Evolutionary conservation across 2,329 filamentous ascomycete species (phyloP).

Genomic region (Fonsecaea pedrosoi): DNA sequence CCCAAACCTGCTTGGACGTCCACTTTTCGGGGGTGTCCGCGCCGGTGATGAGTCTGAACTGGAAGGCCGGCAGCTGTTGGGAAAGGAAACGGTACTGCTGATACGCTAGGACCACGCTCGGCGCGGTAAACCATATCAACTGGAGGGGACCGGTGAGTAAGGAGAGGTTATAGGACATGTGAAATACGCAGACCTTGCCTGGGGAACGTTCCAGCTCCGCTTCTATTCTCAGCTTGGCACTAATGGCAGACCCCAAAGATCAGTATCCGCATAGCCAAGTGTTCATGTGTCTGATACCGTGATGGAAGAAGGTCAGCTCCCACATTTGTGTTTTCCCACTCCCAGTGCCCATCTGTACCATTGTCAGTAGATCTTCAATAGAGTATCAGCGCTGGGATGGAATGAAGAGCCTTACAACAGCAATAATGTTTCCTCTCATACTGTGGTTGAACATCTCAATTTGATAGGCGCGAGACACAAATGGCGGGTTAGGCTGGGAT

Average conservation of each 20-base stretch:
- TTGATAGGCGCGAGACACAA: constrained; percentile 67
- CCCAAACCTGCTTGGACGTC: constrained; percentile 72
- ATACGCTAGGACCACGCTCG: constrained; percentile 69
- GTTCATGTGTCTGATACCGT: background rate
- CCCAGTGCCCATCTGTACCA: constrained; percentile 76
- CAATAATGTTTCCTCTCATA: constrained; percentile 72
- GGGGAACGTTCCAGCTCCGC: constrained; percentile 64
- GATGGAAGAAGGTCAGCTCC: constrained; percentile 30
- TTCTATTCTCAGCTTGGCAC: constrained; percentile 71
- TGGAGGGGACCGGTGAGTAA: constrained; percentile 34
- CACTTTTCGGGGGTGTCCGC: constrained; percentile 74
- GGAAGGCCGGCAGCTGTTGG: constrained; percentile 63
- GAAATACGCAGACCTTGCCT: constrained; percentile 58
- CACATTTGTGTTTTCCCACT: constrained; percentile 81
- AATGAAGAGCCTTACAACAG: constrained; percentile 60
- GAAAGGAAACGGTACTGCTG: constrained; percentile 70
- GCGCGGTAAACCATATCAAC: constrained; percentile 74
- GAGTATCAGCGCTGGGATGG: constrained; percentile 2
- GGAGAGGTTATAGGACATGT: constrained; percentile 5
- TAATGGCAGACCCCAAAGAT: constrained; percentile 43
- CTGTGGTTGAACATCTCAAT: constrained; percentile 77
- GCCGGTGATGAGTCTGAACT: constrained; percentile 70
- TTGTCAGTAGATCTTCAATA: constrained; percentile 35
- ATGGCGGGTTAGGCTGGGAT: background rate
- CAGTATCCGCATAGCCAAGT: background rate